Evolutionary conservation across 1,139 yeast genomes (phyloP), one percentile per base, ranked within the genome.

Genomic region (Scheffersomyces lignicola): DNA sequence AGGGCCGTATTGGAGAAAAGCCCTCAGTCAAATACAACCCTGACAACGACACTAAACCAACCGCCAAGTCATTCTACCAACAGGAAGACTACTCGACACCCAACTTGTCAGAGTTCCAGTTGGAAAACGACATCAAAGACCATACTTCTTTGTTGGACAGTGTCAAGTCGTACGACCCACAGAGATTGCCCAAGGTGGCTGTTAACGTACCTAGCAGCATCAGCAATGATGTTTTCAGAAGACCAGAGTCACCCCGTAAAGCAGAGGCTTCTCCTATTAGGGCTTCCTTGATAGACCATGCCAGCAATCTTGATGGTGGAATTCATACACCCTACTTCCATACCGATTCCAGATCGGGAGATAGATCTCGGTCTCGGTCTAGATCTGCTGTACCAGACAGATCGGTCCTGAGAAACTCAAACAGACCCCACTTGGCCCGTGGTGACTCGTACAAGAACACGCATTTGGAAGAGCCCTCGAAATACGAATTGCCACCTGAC

Each of bases 391-490:
- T 56, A 25, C 56, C 60, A n/a, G 55, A 44, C 5, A 48, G 62
- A 37, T 53, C 63, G 7, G 36, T 52, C 30, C 58, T 72, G 3
- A 52, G 65, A 24, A 50, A 69, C 3, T 51, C 60, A 3, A 42
- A 49, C 11, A 65, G 56, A 45, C 82, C 84, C 3, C 83, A 79
- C 53, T 65, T 80, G 51, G 85, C 85, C 7, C 67, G 82, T 42
- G 86, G 86, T 31, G 85, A 79, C 45, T 76, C 83, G 1, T 79
- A 78, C 52, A 79, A 77, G 48, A 72, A 70, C 49, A 64, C 70
- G 23, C 65, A 62, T 36, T 51, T 45, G 16, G 69, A 61, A 11
- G 65, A 65, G 32, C 76, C 76, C 21, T 46, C 64, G 11, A 58
- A 61, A 40, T 70, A 70, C 45, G 76, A 70, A 43, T 58, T 69